A percentile compares a stretch with the other conserved stretches of the same genome.
These are phyloP conservation scores for Globisporangium paddicum DNA, from an alignment of 352 stramenopile genomes.

Conservation along the genomic window DNA sequence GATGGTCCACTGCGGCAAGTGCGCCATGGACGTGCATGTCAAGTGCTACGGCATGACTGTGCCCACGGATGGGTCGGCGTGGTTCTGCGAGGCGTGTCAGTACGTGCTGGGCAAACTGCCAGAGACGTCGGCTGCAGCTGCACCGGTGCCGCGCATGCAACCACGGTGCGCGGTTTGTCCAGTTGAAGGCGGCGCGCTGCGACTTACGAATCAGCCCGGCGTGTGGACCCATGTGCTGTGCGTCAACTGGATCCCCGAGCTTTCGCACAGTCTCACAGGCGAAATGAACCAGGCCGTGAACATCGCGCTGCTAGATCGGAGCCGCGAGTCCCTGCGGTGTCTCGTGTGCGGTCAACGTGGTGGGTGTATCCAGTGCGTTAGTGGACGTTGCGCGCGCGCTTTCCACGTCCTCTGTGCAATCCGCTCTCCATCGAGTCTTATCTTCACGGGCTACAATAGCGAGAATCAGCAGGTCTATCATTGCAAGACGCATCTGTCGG, in stretches of 20 bases:
- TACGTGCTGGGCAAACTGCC: conserved; percentile 18
- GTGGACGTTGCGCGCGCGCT: conserved; percentile 67
- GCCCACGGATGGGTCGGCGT: conserved; percentile 29
- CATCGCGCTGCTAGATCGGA: conserved; percentile 59
- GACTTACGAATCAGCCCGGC: conserved; percentile 45
- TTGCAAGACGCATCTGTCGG: conserved; percentile 68
- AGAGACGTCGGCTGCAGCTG: not conserved
- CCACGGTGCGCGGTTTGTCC: conserved; percentile 71
- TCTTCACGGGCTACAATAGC: conserved; percentile 83
- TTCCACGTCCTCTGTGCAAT: conserved; percentile 86
- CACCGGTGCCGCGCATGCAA: conserved; percentile 15
- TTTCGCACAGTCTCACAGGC: conserved; percentile 61
- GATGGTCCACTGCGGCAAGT: conserved; percentile 60
- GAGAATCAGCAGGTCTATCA: conserved; percentile 81
- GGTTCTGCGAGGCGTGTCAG: conserved; percentile 67
- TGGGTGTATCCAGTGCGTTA: conserved; percentile 87
- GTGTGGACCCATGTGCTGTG: conserved; percentile 85
- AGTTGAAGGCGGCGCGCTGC: conserved; percentile 63
- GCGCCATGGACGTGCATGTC: conserved; percentile 63
- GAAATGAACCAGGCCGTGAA: conserved; percentile 59
- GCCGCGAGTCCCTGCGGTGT: conserved; percentile 69
- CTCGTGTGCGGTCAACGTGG: conserved; percentile 76
- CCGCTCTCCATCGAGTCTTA: conserved; percentile 49
- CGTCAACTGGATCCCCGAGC: conserved; percentile 85
- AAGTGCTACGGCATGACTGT: conserved; percentile 74